Evolutionary conservation across 2,329 filamentous ascomycete genomes (phyloP), one percentile per base, ranked within the genome.

Genomic region (Fusarium oligoseptatum): DNA sequence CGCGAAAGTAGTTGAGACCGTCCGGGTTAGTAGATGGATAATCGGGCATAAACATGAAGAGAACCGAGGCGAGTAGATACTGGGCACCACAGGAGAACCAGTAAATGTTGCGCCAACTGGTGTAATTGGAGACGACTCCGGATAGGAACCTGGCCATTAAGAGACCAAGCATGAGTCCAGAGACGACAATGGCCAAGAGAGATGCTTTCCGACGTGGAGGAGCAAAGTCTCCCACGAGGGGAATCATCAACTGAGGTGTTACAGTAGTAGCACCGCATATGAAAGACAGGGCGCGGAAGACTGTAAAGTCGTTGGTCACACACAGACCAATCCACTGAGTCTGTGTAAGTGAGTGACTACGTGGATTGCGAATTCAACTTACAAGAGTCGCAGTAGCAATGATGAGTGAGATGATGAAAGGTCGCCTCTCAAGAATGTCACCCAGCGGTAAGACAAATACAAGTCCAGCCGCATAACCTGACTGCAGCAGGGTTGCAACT

Each of bases 201-300:
- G 91, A 89, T 1, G 93, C 93, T 14, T 93, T 90, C 32, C 92
- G 89, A 48, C 91, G 84, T 0, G 90, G 86, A 0, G 94, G 93
- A 0, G 94, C 93, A 20, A 96, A 90, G 77, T 96, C 93, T 3
- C 93, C 93, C 0, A 95, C 93, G 0, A 97, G 85, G 0, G 94
- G 94, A 17, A 97, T 90, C 93, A 97, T 94, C 64, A 93, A 84
- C 81, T 93, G 91, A 14, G 93, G 94, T 4, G 94, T 96, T 2
- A 96, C 94, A 0, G 94, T 97, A 2, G 92, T 92, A n/a, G 93
- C 83, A n/a, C 92, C 91, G 12, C 90, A 91, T 64, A 96, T 83
- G 82, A 93, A 96, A 6, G 92, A 94, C 20, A 96, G 85, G 2
- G 87, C 91, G 0, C 90, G 87, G 81, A 97, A 96, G 8, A 88